Conservation (phyloP, 139 green algal species). For the Coelastrella sp. region DNA sequence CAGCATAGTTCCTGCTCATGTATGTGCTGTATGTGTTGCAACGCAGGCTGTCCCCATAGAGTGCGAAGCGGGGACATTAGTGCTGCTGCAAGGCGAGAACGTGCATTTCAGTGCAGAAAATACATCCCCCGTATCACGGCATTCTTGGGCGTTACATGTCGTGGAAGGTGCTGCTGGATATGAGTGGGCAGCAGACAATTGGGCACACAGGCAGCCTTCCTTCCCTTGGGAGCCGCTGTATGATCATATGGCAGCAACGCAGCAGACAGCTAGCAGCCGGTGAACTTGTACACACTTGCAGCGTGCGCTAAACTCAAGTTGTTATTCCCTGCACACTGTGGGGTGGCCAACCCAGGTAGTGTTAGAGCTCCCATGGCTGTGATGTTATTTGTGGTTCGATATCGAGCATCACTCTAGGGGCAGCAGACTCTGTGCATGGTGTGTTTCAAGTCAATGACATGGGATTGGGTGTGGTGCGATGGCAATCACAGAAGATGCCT, state of each 20-base stretch:
- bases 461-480: too few species aligned
- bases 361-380: too few species aligned
- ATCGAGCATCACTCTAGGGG: too few species aligned
- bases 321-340: too few species aligned
- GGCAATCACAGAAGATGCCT: too few species aligned
- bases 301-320: too few species aligned
- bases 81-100: constrained; percentile 90
- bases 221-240: constrained; percentile 82
- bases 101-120: constrained; percentile 76
- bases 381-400: too few species aligned
- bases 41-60: constrained; percentile 81
- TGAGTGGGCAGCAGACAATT: constrained; percentile 84
- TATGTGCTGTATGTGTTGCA: constrained; percentile 57
- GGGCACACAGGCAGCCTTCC: constrained; percentile 75
- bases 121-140: constrained; percentile 64
- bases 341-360: too few species aligned
- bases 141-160: constrained; percentile 90
- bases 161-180: constrained; percentile 72
- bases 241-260: constrained; percentile 33
- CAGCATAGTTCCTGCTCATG: not conserved
- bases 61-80: constrained; percentile 82
- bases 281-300: not conserved
- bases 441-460: too few species aligned
- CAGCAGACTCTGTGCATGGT: too few species aligned
- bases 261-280: not conserved